Evolutionary conservation across 495 filamentous ascomycete species (phyloP).

Genomic region (Gamarada debralockiae): DNA sequence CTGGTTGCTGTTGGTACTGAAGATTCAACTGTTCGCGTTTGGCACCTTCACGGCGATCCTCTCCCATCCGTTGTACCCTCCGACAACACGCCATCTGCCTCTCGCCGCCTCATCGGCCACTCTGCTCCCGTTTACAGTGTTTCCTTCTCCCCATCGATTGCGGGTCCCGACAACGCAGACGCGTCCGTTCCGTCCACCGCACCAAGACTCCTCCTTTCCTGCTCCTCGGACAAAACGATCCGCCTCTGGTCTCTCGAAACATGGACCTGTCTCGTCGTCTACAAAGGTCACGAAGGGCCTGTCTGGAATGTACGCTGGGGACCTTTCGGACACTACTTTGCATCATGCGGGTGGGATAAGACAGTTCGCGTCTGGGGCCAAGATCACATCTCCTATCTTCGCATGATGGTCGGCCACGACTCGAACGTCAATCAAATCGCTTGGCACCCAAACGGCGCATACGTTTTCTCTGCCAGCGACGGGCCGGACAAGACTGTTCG

Average conservation of each 20-base stretch:
- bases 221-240: constrained; percentile 79
- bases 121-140: constrained; percentile 83
- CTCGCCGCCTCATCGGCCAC: constrained; percentile 85
- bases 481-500: constrained; percentile 82
- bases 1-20: constrained; percentile 82
- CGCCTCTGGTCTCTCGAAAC: constrained; percentile 90
- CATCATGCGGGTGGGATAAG: constrained; percentile 79
- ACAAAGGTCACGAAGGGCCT: constrained; percentile 84
- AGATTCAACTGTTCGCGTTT: constrained; percentile 93
- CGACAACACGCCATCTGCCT: constrained; percentile 45
- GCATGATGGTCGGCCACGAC: constrained; percentile 89
- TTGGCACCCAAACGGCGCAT: constrained; percentile 91
- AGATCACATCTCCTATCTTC: constrained; percentile 83
- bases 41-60: constrained; percentile 77
- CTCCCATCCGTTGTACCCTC: constrained; percentile 37
- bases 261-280: constrained; percentile 86
- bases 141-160: constrained; percentile 80
- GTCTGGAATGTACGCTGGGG: constrained; percentile 87
- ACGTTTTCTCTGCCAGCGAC: constrained; percentile 83
- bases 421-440: constrained; percentile 77
- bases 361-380: constrained; percentile 88
- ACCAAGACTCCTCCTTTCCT: constrained; percentile 76
- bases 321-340: constrained; percentile 95
- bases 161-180: constrained; percentile 37
- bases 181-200: constrained; percentile 52